Evolutionary conservation across 495 filamentous ascomycete genomes (phyloP), one percentile per base, ranked within the genome.

Genomic region (Aspergillus conjunctus): DNA sequence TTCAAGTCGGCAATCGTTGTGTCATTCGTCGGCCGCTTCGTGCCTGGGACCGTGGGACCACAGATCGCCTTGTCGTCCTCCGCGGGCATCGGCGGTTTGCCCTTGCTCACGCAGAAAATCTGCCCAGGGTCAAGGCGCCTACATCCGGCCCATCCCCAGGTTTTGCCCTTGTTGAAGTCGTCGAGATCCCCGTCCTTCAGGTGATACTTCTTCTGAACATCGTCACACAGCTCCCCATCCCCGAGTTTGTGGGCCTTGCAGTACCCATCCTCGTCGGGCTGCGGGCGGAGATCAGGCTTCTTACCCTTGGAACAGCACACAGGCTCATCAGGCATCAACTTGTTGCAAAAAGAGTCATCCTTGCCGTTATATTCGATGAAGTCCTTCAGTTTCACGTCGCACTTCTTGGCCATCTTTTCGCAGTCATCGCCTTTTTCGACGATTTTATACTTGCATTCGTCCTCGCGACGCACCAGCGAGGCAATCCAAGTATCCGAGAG

Each of bases 161-260:
- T 81, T 2, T 73, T 60, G 15, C 20, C 20, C 20, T 68, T 69
- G 66, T 83, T 83, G 55, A 57, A 75, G 0, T 34, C 46, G 6
- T 76, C 68, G 7, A 83, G 59, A 0, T 79, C 56, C 8, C 56
- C 21, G 15, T 31, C 49, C 1, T 26, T 32, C 11, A 51, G 49
- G 32, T 32, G n/a, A 7, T 51, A 51, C n/a, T 12, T 51, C 14
- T 6, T 32, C 10, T 10, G 10, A 39, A 39, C 9, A 2, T 3
- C 7, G 15, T 39, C 9, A 7, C 34, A 39, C 3, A 39, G 34
- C 1, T 15, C 34, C 15, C 15, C 34, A 7, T 10, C 34, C 9
- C 34, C 34, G 15, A 39, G 3, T 39, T 39, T 1, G 9, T 39
- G 34, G 15, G 9, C 34, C 3, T 10, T 15, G 34, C 34, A 39